Percentiles rank a stretch among this genome's conserved stretches.
Conservation (phyloP, 2,329 filamentous ascomycete species). For the Claviceps sp. region DNA sequence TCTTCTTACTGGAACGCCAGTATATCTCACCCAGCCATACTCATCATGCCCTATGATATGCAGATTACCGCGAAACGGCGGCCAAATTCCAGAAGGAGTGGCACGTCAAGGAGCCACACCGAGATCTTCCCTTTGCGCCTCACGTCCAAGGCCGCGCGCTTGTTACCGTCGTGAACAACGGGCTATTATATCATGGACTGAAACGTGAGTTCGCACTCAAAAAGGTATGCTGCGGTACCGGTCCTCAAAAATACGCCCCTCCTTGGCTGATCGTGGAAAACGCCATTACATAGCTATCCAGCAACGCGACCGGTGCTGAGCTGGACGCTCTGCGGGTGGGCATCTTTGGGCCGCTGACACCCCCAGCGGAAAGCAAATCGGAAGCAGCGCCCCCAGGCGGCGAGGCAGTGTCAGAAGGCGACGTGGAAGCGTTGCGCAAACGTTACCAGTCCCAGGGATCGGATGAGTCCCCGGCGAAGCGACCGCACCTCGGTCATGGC, state of each 20-base stretch:
- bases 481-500: slow-evolving; percentile 47
- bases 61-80: slow-evolving; percentile 55
- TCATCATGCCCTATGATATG: slow-evolving; percentile 3
- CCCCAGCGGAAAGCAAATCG: slow-evolving; percentile 28
- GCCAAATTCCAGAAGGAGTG: slow-evolving; percentile 57
- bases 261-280: neutral
- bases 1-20: neutral
- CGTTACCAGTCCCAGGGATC: slow-evolving; percentile 29
- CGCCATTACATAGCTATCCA: slow-evolving; percentile 30
- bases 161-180: slow-evolving; percentile 49
- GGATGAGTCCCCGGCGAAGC: slow-evolving; percentile 46
- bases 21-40: neutral
- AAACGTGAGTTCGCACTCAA: slow-evolving; percentile 40
- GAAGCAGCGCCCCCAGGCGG: slow-evolving; percentile 24
- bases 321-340: slow-evolving; percentile 34
- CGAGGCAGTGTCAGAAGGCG: slow-evolving; percentile 21
- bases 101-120: slow-evolving; percentile 48
- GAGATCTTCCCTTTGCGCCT: slow-evolving; percentile 48
- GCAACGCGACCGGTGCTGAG: slow-evolving; percentile 29
- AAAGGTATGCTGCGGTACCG: slow-evolving; percentile 27
- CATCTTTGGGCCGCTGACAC: slow-evolving; percentile 43
- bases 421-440: slow-evolving; percentile 34
- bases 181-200: slow-evolving; percentile 45
- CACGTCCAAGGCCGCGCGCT: slow-evolving; percentile 52
- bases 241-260: slow-evolving; percentile 2